phyloP scores from a whole-genome alignment of 108 stramenopile genomes.

The Cyclostephanos invisitatus region DNA sequence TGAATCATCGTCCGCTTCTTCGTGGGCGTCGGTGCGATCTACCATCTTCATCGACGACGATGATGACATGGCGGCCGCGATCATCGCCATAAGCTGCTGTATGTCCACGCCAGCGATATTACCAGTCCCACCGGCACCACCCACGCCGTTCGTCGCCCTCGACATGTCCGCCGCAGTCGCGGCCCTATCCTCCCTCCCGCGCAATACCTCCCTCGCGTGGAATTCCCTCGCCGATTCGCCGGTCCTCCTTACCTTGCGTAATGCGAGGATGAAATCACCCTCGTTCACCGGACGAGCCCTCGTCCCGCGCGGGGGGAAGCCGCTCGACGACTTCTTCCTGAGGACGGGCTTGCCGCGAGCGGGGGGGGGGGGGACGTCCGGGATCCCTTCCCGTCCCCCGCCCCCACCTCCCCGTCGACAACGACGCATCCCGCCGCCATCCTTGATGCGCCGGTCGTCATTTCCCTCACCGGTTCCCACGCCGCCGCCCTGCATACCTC shows the following conservation, averaged over 20 bases:
- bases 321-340: conserved; percentile 27
- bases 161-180: conserved; percentile 32
- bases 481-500: conserved; percentile 94
- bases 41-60: conserved; percentile 20
- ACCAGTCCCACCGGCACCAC: not conserved
- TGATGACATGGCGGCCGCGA: conserved; percentile 22
- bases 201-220: conserved; percentile 42
- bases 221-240: conserved; percentile 70
- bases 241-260: conserved; percentile 78
- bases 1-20: conserved; percentile 22
- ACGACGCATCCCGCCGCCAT: conserved; percentile 51
- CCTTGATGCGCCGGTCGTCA: conserved; percentile 64
- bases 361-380: conserved; percentile 7
- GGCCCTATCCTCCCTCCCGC: conserved; percentile 36
- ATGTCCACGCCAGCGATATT: conserved; percentile 21
- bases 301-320: conserved; percentile 46
- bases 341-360: not conserved
- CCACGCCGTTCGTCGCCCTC: conserved; percentile 5
- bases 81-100: conserved; percentile 35
- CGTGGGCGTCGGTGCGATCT: not conserved
- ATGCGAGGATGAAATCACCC: conserved; percentile 64
- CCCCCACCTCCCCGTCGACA: not conserved
- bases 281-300: conserved; percentile 64
- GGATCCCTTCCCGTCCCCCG: not conserved
- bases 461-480: conserved; percentile 84